phyloP scores from a whole-genome alignment of 768 basidiomycete species.

The Xerocomellus dryophilus region DNA sequence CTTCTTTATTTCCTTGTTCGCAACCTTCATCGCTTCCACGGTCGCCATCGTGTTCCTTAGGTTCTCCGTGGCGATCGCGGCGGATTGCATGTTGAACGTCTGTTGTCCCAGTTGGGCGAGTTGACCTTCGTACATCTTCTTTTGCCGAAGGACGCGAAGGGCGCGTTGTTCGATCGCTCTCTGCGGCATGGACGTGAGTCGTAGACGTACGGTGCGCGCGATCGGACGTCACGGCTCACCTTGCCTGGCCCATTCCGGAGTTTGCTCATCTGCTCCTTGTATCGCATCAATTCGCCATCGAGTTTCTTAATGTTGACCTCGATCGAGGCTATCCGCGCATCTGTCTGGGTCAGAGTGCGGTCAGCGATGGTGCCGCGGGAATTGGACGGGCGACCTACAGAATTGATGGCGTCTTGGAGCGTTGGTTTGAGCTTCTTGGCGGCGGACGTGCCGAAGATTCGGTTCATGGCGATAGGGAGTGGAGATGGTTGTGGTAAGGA shows the following conservation, averaged over 20 bases:
- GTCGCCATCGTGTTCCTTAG: conserved; percentile 98
- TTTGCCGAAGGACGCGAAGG: conserved; percentile 88
- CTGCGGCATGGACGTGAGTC: conserved; percentile 39
- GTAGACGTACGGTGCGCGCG: background rate
- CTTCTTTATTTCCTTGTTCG: conserved; percentile 94
- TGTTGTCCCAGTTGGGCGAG: conserved; percentile 89
- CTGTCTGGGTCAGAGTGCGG: conserved; percentile 56
- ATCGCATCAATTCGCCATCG: conserved; percentile 85
- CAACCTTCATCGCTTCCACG: conserved; percentile 90
- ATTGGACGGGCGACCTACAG: conserved; percentile 47
- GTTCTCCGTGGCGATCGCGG: conserved; percentile 95
- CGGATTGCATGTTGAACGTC: conserved; percentile 98
- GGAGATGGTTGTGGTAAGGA: background rate
- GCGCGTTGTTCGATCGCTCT: conserved; percentile 93
- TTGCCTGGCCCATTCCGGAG: conserved; percentile 93
- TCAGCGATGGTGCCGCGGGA: background rate
- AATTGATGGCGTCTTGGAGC: conserved; percentile 89
- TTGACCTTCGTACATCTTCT: conserved; percentile 93
- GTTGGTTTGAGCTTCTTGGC: conserved; percentile 81
- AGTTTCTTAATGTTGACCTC: conserved; percentile 98
- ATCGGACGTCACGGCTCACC: conserved; percentile 49
- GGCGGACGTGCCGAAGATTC: conserved; percentile 74
- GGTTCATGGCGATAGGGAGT: conserved; percentile 56
- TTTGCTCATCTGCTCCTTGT: conserved; percentile 96
- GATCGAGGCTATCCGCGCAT: conserved; percentile 78